These are phyloP conservation scores for Hypoxylon fragiforme DNA, from an alignment of 495 filamentous ascomycete species.

Conservation along the genomic window DNA sequence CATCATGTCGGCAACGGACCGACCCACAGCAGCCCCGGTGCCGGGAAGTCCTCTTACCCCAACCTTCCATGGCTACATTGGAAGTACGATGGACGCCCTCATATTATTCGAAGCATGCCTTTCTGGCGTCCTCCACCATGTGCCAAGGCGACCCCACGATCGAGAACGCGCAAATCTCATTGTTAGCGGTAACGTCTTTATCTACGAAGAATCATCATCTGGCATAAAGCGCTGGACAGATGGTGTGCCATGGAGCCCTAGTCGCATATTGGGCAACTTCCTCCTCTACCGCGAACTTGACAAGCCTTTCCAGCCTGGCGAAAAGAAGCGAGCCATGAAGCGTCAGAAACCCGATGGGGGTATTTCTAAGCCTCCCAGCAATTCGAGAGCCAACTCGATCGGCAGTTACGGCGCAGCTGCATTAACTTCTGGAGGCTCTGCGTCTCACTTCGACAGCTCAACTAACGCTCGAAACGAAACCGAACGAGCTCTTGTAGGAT, in stretches of 20 bases:
- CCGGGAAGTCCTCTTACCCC: conserved; percentile 37
- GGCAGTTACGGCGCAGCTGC: conserved; percentile 33
- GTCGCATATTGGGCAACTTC: conserved; percentile 85
- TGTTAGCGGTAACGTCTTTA: conserved; percentile 80
- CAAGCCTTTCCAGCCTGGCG: conserved; percentile 78
- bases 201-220: conserved; percentile 86
- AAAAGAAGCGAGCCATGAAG: conserved; percentile 87
- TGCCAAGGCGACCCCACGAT: conserved; percentile 83
- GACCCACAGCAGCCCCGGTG: background rate
- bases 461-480: conserved; percentile 14
- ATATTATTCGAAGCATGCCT: conserved; percentile 77
- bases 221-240: conserved; percentile 96
- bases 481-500: conserved; percentile 75
- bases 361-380: conserved; percentile 16
- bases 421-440: conserved; percentile 34
- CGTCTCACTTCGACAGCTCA: conserved; percentile 40
- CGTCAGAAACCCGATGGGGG: conserved; percentile 48
- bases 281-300: conserved; percentile 87
- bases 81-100: conserved; percentile 73
- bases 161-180: conserved; percentile 74
- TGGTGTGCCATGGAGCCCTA: conserved; percentile 86
- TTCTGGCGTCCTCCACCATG: conserved; percentile 67
- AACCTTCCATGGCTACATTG: conserved; percentile 69
- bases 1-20: conserved; percentile 19
- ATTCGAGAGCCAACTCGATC: conserved; percentile 39